Base-by-base conservation (phyloP, 371 early-diverging fungal genomes). In the Coemansia sp. region DNA sequence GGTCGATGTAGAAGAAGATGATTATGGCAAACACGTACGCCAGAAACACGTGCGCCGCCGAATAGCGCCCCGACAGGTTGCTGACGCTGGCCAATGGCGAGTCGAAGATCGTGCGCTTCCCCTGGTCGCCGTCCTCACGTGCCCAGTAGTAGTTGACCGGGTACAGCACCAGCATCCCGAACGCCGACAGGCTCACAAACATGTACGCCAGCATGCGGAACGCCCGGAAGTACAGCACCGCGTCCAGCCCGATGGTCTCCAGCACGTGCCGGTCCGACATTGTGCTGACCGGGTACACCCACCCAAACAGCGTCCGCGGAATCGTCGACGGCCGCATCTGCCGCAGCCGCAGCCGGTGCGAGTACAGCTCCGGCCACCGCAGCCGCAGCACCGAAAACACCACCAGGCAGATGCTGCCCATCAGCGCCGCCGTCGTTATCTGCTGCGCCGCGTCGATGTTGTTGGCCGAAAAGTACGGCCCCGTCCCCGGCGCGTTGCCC, bases 201-300 rank as follows among this genome's bases (percentile, higher is more conserved):
- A 77, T 56, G 66, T 72, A 69, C 46, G 72, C 68, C 33, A 66
- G 66, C 74, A 65, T 72, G 43, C 74, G 69, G 66, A 65, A 69
- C 1, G 70, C 60, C 3, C 75, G 44, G 48, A 77, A 62, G 24
- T 57, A 77, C 69, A 77, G 48, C 42, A 72, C 46, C 0, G 77
- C 72, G 37, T 77, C 77, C 42, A 77, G 59, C 4, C 77, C 77
- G 11, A 72, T 68, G 16, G 77, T 77, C 58, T 72, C 69, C 50
- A 77, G 50, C 31, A 77, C 72, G 32, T 72, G 72, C 9, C 69
- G 53, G 57, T 77, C 77, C 12, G 72, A 72, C 68, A 72, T 69
- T 2, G 70, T 69, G 9, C 63, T 50, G 24, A 63, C 33, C 10
- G 77, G 77, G 43, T 69, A 69, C 2, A 77, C 31, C 77, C 77